phyloP scores from a whole-genome alignment of 1,139 yeast species.

The Geotrichum bryndzae region DNA sequence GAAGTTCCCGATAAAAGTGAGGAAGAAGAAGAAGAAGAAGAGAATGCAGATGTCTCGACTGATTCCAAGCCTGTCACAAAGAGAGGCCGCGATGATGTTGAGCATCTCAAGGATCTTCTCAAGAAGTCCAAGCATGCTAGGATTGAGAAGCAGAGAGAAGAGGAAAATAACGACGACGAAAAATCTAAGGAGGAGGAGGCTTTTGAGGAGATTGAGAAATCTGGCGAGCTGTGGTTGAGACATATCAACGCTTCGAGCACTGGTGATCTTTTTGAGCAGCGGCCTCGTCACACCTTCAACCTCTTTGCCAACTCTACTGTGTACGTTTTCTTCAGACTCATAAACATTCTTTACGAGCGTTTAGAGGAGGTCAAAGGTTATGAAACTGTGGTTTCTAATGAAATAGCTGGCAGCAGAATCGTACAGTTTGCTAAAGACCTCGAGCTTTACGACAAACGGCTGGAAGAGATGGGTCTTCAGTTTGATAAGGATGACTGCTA shows the following conservation, averaged over 20 bases:
- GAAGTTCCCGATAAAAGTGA: conserved; percentile 23
- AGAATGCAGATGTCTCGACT: conserved; percentile 20
- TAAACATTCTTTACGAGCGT: conserved; percentile 76
- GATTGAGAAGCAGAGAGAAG: conserved; percentile 17
- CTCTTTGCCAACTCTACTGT: conserved; percentile 87
- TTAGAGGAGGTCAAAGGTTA: conserved; percentile 64
- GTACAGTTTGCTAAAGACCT: conserved; percentile 88
- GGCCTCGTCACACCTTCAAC: conserved; percentile 46
- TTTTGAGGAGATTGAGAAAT: conserved; percentile 43
- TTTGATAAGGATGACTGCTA: conserved; percentile 71
- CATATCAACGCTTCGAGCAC: conserved; percentile 16
- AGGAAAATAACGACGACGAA: conserved; percentile 28
- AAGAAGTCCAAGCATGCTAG: conserved; percentile 47
- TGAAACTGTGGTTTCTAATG: conserved; percentile 65
- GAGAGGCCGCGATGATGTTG: conserved; percentile 38
- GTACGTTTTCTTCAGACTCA: conserved; percentile 82
- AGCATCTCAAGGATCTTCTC: conserved; percentile 61
- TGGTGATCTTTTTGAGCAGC: conserved; percentile 17
- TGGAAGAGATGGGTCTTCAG: conserved; percentile 72
- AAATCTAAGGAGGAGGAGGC: conserved; percentile 3
- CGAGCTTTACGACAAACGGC: conserved; percentile 72
- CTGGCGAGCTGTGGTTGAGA: conserved; percentile 62
- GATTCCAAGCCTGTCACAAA: conserved; percentile 33
- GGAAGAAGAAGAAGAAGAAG: conserved; percentile 23
- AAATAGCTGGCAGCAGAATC: conserved; percentile 50